Evolutionary conservation across 345 rosid genomes (phyloP).

Genomic region (Syzygium grande): DNA sequence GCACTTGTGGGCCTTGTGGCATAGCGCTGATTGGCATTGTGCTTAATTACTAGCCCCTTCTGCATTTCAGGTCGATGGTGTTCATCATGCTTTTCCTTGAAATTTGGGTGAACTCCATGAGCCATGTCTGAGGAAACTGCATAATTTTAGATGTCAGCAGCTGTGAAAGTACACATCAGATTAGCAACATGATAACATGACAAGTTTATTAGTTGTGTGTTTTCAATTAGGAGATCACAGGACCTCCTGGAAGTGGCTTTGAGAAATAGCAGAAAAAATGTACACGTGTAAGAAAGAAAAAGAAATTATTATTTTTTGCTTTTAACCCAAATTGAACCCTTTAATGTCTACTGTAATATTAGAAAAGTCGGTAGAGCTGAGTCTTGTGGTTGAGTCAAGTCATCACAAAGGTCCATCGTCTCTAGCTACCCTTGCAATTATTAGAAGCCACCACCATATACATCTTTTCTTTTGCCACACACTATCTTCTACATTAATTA

Average conservation of each 20-base stretch:
- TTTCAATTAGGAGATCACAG: not conserved
- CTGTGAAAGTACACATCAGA: not conserved
- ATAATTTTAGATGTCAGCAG: not conserved
- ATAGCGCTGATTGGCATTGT: constrained; percentile 92
- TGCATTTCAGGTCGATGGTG: constrained; percentile 85
- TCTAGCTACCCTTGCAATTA: not conserved
- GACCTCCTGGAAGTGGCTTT: not conserved
- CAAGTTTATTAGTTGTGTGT: not conserved
- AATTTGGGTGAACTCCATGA: constrained; percentile 92
- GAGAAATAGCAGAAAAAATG: not conserved
- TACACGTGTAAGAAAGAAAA: not conserved
- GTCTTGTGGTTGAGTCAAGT: not conserved
- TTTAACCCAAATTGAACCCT: not conserved
- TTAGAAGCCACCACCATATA: not conserved
- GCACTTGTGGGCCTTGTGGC: constrained; percentile 57
- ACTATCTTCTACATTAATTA: too few relatives aligned
- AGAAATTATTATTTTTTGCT: not conserved
- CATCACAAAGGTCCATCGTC: not conserved
- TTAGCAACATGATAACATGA: fast-evolving
- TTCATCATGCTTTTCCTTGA: constrained; percentile 82
- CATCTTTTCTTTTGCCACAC: not conserved
- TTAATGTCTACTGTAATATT: not conserved
- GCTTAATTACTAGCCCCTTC: constrained; percentile 87
- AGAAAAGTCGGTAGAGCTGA: not conserved
- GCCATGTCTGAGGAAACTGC: constrained; percentile 97